Percentiles rank a stretch among this genome's conserved stretches.
These are phyloP conservation scores for Blastocystis sp. DNA, from an alignment of 352 stramenopile genomes.

Conservation along the genomic window DNA sequence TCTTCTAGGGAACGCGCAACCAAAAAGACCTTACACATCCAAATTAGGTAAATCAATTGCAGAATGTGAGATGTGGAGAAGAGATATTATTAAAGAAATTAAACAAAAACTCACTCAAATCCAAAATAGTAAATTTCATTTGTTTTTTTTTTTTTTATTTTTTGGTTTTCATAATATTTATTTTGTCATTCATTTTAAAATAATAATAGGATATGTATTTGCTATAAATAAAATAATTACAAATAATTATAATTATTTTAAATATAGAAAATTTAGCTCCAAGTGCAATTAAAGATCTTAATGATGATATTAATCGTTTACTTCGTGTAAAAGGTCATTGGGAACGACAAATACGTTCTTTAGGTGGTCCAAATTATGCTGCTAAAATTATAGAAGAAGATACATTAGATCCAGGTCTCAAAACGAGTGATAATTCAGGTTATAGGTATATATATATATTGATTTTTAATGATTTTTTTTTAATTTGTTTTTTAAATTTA, in stretches of 20 bases:
- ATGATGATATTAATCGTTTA: conserved; percentile 31
- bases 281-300: conserved; percentile 34
- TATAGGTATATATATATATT: too few relatives aligned
- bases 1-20: conserved; percentile 12
- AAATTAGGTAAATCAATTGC: conserved; percentile 23
- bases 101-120: conserved; percentile 33
- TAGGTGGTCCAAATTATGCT: conserved; percentile 20
- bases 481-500: too few relatives aligned
- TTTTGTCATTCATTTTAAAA: too few relatives aligned
- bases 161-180: too few relatives aligned
- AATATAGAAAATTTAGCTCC: conserved; percentile 13
- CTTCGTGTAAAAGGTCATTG: conserved; percentile 32
- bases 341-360: conserved; percentile 28
- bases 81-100: conserved; percentile 36
- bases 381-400: conserved; percentile 20
- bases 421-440: too few relatives aligned
- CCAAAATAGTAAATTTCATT: conserved; percentile 15
- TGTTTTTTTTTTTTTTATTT: background rate
- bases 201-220: too few relatives aligned
- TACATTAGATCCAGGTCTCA: too few relatives aligned
- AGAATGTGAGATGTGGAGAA: conserved; percentile 31
- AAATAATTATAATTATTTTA: too few relatives aligned
- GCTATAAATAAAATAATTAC: too few relatives aligned
- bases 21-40: conserved; percentile 22
- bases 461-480: too few relatives aligned